Conservation (phyloP, 805 yeast species). For the Ascoidea asiatica region DNA sequence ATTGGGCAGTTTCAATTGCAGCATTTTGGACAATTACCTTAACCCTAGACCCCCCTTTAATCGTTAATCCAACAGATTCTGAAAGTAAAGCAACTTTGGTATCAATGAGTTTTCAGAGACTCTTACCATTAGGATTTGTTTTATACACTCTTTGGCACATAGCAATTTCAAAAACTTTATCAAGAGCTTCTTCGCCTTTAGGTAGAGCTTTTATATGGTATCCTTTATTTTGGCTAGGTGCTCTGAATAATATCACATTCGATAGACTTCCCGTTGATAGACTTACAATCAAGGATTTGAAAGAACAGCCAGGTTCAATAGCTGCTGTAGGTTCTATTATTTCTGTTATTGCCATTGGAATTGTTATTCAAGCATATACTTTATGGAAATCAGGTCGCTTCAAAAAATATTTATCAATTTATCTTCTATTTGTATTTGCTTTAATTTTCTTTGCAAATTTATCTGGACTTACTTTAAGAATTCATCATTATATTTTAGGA, state of each 20-base stretch:
- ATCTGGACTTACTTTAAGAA: slow-evolving; percentile 60
- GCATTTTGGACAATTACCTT: slow-evolving; percentile 80
- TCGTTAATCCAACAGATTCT: slow-evolving; percentile 37
- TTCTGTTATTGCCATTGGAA: slow-evolving; percentile 31
- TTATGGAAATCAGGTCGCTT: slow-evolving; percentile 73
- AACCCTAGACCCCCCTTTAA: slow-evolving; percentile 67
- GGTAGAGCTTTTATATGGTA: slow-evolving; percentile 42
- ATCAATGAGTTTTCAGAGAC: slow-evolving; percentile 59
- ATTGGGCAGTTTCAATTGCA: slow-evolving; percentile 44
- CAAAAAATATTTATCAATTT: slow-evolving; percentile 40
- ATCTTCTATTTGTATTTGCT: slow-evolving; percentile 28
- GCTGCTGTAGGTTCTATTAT: slow-evolving; percentile 42
- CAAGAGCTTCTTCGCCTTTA: slow-evolving; percentile 24
- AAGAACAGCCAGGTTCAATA: slow-evolving; percentile 65
- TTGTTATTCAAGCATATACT: slow-evolving; percentile 58
- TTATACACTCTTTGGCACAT: slow-evolving; percentile 56
- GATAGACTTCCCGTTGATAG: slow-evolving; percentile 85
- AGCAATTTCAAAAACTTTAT: slow-evolving; percentile 36
- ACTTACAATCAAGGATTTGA: slow-evolving; percentile 56
- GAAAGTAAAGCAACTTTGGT: slow-evolving; percentile 46
- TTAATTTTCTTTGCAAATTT: slow-evolving; percentile 28
- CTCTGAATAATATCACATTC: slow-evolving; percentile 76
- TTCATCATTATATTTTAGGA: slow-evolving; percentile 77
- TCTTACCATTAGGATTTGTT: slow-evolving; percentile 63
- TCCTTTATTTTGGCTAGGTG: slow-evolving; percentile 72